These are phyloP conservation scores for Ceratobasidium sp. DNA, from an alignment of 1,284 basidiomycete species.

Conservation along the genomic window DNA sequence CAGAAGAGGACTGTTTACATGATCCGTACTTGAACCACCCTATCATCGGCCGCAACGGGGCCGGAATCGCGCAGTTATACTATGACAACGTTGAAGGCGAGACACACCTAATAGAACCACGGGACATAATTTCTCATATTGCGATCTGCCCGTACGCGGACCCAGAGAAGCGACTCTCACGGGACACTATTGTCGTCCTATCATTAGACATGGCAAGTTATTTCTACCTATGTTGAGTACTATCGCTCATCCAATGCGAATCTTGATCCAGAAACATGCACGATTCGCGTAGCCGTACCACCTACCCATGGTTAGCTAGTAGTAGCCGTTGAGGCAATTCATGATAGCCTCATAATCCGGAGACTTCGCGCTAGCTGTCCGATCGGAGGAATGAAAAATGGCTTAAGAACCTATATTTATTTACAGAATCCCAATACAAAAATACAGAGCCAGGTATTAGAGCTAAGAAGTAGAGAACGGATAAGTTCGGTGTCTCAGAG, in stretches of 20 bases:
- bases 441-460: no score
- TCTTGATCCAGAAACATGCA: neutral
- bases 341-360: no score
- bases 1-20: neutral
- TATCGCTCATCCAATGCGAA: no score
- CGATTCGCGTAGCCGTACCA: neutral
- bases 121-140: neutral
- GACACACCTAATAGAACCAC: neutral
- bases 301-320: no score
- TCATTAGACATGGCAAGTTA: neutral
- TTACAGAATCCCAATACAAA: no score
- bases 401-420: no score
- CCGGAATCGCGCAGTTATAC: neutral
- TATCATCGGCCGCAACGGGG: neutral
- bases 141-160: neutral
- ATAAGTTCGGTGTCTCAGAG: no score
- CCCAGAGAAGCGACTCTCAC: neutral
- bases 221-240: no score
- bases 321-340: no score
- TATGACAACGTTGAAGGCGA: neutral
- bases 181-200: neutral
- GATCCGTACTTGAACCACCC: conserved; percentile 9
- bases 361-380: no score
- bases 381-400: no score
- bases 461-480: no score